These are phyloP conservation scores for Fusarium bactridioides DNA, from an alignment of 2,329 filamentous ascomycete species.

Conservation along the genomic window DNA sequence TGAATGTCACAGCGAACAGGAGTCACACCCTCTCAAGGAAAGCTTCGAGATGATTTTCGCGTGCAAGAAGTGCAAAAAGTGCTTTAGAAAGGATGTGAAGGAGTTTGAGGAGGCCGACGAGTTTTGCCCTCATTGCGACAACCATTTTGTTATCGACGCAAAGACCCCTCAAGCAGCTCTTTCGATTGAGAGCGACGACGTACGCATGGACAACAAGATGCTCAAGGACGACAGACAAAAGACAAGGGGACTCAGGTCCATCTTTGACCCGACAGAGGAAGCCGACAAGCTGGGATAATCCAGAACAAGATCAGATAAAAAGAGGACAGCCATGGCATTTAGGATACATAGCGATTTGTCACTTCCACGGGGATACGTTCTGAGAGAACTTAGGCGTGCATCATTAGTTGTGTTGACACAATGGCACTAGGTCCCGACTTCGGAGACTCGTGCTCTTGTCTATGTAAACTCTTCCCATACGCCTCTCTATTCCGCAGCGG, in stretches of 20 bases:
- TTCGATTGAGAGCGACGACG: slow-evolving; percentile 90
- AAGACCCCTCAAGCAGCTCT: slow-evolving; percentile 82
- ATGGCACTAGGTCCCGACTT: slow-evolving; percentile 43
- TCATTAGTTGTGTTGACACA: slow-evolving; percentile 51
- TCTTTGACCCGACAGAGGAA: slow-evolving; percentile 79
- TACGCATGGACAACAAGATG: slow-evolving; percentile 86
- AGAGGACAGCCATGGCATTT: slow-evolving; percentile 43
- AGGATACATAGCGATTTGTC: slow-evolving; percentile 38
- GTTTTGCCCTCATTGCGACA: slow-evolving; percentile 98
- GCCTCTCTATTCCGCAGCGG: slow-evolving; percentile 47
- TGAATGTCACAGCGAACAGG: slow-evolving; percentile 87
- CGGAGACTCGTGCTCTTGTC: slow-evolving; percentile 38
- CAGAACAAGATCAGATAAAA: slow-evolving; percentile 31
- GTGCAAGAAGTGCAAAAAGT: slow-evolving; percentile 99
- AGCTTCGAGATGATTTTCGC: slow-evolving; percentile 90
- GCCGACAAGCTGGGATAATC: slow-evolving; percentile 76
- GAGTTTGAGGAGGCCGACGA: slow-evolving; percentile 98
- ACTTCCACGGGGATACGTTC: slow-evolving; percentile 24
- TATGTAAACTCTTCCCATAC: slow-evolving; percentile 33
- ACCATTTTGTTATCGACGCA: slow-evolving; percentile 95
- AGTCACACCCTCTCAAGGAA: slow-evolving; percentile 79
- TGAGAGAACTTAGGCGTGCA: slow-evolving; percentile 33
- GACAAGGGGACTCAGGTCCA: slow-evolving; percentile 62
- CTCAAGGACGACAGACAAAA: slow-evolving; percentile 86
- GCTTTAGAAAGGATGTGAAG: slow-evolving; percentile 90